Evolutionary conservation across 495 filamentous ascomycete species (phyloP).

Genomic region (Bacidia rubella): DNA sequence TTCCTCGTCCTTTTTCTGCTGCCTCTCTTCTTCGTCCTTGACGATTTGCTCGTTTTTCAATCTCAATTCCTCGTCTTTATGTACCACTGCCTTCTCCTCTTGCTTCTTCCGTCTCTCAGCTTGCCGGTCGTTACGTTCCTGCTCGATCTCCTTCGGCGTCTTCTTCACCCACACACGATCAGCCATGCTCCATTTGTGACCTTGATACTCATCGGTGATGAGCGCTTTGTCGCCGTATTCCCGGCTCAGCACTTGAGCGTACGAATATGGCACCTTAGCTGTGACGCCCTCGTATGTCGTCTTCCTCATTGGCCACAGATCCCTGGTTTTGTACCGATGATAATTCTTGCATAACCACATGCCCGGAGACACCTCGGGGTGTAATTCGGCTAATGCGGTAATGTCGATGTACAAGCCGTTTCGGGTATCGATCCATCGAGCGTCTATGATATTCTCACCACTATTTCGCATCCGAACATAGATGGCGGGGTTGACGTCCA

Average conservation of each 20-base stretch:
- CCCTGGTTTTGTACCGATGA: constrained; percentile 48
- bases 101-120: constrained; percentile 16
- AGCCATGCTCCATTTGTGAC: constrained; percentile 30
- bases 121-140: constrained; percentile 10
- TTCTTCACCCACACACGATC: constrained; percentile 37
- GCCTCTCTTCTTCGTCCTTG: constrained; percentile 22
- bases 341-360: constrained; percentile 76
- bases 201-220: constrained; percentile 34
- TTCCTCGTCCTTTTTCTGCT: constrained; percentile 28
- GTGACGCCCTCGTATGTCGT: constrained; percentile 47
- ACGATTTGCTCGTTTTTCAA: constrained; percentile 17
- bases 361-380: constrained; percentile 41
- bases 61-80: constrained; percentile 26
- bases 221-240: constrained; percentile 46
- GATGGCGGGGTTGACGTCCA: constrained; percentile 67
- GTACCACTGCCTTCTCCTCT: constrained; percentile 15
- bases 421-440: constrained; percentile 63
- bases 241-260: constrained; percentile 41
- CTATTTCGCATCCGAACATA: constrained; percentile 43
- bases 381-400: constrained; percentile 62
- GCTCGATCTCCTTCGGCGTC: constrained; percentile 11
- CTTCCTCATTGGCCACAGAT: constrained; percentile 41
- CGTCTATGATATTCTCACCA: constrained; percentile 73
- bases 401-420: constrained; percentile 82
- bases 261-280: constrained; percentile 49